Evolutionary conservation across 192 early-diverging fungal species (phyloP), one percentile per base, ranked within the genome.

Genomic region (Piromyces finnis): DNA sequence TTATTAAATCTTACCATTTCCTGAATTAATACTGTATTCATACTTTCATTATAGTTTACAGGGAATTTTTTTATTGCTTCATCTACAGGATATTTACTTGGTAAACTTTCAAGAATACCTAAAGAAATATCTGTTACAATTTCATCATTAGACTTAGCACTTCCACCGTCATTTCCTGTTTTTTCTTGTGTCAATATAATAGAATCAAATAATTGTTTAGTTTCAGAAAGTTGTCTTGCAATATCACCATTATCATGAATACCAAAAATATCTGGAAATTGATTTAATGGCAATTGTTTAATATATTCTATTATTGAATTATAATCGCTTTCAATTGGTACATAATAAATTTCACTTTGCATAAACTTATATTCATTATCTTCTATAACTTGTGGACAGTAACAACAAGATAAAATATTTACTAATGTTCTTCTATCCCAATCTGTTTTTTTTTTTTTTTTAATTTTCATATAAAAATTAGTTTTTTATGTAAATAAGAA

Each of bases 241-340:
- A 91, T 91, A 82, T 91, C 90, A 28, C 90, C 90, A 79, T 91
- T 91, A 35, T 91, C 90, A 83, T 91, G 90, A 59, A 91, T 91
- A 11, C 90, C 90, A 85, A 91, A 91, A n/a, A 91, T 86, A 78
- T 91, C 90, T 15, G 90, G 90, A 35, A 80, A 86, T 81, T 89
- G 90, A 78, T 88, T 90, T 30, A 91, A 79, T 16, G 90, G 90
- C 37, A 91, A 79, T 22, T 79, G 78, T 78, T 85, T 84, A 81
- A 91, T 91, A 80, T 88, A 89, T 35, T 91, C 90, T 28, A 91
- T 81, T 80, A 90, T 87, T 59, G 84, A 83, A 13, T 84, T 82
- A 81, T 90, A 89, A 32, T 87, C 87, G 28, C 86, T 83, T 79
- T 88, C 88, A 17, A 85, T 82, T 17, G 90, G 90, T 16, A 85